Conservation (phyloP, 352 stramenopile genomes). For the Globisporangium irregulare region DNA sequence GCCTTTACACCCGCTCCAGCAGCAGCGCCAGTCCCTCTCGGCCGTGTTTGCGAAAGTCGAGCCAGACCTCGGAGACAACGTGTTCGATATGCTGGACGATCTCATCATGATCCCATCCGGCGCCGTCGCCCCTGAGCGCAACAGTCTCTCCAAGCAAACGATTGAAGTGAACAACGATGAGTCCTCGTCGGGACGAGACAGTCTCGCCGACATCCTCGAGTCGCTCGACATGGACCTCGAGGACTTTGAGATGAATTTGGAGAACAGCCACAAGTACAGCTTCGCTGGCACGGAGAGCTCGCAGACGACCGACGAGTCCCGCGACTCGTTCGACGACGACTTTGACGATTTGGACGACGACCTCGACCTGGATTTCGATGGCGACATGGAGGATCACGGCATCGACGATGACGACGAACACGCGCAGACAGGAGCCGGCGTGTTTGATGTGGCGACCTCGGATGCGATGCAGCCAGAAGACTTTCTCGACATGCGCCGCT, state of each 20-base stretch:
- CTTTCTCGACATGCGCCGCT: conserved; percentile 58
- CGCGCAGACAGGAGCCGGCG: not conserved
- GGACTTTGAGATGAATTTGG: conserved; percentile 48
- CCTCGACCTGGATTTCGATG: conserved; percentile 37
- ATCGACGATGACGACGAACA: conserved; percentile 34
- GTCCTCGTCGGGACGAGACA: conserved; percentile 45
- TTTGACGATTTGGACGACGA: conserved; percentile 53
- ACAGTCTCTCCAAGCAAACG: conserved; percentile 55
- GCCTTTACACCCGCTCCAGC: conserved; percentile 25
- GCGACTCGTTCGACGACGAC: conserved; percentile 62
- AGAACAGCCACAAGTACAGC: conserved; percentile 30
- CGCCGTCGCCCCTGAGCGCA: conserved; percentile 47
- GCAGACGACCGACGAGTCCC: conserved; percentile 33
- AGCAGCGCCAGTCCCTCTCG: conserved; percentile 47
- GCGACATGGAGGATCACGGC: conserved; percentile 58
- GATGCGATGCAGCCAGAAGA: conserved; percentile 33
- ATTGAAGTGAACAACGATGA: conserved; percentile 35
- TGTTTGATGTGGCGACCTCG: conserved; percentile 12
- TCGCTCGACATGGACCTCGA: conserved; percentile 84
- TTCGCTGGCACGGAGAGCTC: conserved; percentile 30
- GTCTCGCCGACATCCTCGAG: conserved; percentile 80
- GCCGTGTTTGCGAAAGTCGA: conserved; percentile 67
- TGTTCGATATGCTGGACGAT: conserved; percentile 88
- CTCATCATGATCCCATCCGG: conserved; percentile 79
- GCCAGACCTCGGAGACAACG: conserved; percentile 77